A percentile compares a stretch with the other conserved stretches of the same genome.
These are phyloP conservation scores for Holtermannia corniformis DNA, from an alignment of 768 basidiomycete species.

Conservation along the genomic window DNA sequence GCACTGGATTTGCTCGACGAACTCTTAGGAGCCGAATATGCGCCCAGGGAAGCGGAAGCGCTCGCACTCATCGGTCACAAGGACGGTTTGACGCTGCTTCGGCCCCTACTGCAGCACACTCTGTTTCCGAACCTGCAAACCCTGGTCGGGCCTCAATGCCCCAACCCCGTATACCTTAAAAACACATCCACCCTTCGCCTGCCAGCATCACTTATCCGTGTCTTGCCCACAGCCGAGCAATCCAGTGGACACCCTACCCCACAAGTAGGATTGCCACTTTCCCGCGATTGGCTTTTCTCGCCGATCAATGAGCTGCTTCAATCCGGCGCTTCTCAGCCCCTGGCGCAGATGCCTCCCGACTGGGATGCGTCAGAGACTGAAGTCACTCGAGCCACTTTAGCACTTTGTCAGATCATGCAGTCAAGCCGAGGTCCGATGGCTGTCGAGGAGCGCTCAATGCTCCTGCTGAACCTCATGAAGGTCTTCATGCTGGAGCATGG, in stretches of 20 bases:
- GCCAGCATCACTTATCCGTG: slow-evolving; percentile 10
- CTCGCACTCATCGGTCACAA: slow-evolving; percentile 14
- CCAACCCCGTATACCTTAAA: slow-evolving; percentile 41
- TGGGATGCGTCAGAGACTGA: slow-evolving; percentile 79
- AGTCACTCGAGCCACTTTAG: slow-evolving; percentile 58
- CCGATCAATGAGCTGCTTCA: slow-evolving; percentile 71
- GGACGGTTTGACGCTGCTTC: slow-evolving; percentile 34
- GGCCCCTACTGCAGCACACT: slow-evolving; percentile 37
- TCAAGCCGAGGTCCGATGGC: slow-evolving; percentile 44
- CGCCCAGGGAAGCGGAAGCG: not conserved
- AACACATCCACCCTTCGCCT: slow-evolving; percentile 50
- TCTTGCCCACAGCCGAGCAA: slow-evolving; percentile 1
- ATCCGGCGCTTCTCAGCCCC: slow-evolving; percentile 63
- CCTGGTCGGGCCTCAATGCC: slow-evolving; percentile 20
- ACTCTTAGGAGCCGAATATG: slow-evolving; percentile 18
- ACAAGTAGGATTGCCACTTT: slow-evolving; percentile 47
- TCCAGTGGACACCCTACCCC: slow-evolving; percentile 42
- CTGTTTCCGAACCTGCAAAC: slow-evolving; percentile 26
- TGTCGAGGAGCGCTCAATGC: slow-evolving; percentile 49
- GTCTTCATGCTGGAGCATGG: slow-evolving; percentile 94
- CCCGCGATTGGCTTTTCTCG: slow-evolving; percentile 57
- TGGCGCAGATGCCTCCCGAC: slow-evolving; percentile 54
- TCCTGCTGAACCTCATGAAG: slow-evolving; percentile 74
- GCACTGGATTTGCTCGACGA: slow-evolving; percentile 44
- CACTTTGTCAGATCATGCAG: slow-evolving; percentile 49